Base-by-base conservation (phyloP, 1,284 basidiomycete genomes). In the Heterobasidion irregulare region DNA sequence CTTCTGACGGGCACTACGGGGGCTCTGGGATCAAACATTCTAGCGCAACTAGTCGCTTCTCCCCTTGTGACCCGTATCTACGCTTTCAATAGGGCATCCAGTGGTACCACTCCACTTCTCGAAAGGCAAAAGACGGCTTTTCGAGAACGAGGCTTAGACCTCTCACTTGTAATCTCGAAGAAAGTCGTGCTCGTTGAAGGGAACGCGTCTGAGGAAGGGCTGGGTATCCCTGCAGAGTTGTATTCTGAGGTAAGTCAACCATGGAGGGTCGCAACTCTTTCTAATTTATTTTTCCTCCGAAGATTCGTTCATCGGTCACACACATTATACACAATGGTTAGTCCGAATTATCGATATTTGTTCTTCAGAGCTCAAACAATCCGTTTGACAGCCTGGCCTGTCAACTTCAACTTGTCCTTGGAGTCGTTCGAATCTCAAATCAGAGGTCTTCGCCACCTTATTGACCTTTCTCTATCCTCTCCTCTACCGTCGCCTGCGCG, bases 121-220 rank as follows among this genome's bases (percentile, higher is more conserved):
- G 58, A 53, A n/a, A 57, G 71, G 15, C 69, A 70, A n/a, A 34
- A 47, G 15, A 55, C 52, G 0, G 61, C 64, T 6, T 66, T 73
- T 50, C 47, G 16, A 49, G 56, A 65, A 16, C 63, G 63, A 8
- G 67, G 67, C 13, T 51, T 68, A 36, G 62, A 68, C 35, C 51
- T 54, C 0, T 36, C 19, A 3, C 36, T 66, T 8, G 32, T 69
- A 15, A 45, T 58, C 0, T 60, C 58, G 7, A 16, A 44, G 16
- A 71, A 70, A 57, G 53, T 70, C 8, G 57, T 63, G 9, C 55
- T 64, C n/a, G 33, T 68, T 33, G 66, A 72, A 57, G 62, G 63
- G 15, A 62, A 70, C 53, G 33, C 66, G 2, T 58, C 54, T 3
- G 52, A 53, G 19, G 45, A 56, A 2, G 36, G 52, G 7, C 59